These are phyloP conservation scores for Yamadazyma blattariae DNA, from an alignment of 1,139 yeast species.

Conservation along the genomic window DNA sequence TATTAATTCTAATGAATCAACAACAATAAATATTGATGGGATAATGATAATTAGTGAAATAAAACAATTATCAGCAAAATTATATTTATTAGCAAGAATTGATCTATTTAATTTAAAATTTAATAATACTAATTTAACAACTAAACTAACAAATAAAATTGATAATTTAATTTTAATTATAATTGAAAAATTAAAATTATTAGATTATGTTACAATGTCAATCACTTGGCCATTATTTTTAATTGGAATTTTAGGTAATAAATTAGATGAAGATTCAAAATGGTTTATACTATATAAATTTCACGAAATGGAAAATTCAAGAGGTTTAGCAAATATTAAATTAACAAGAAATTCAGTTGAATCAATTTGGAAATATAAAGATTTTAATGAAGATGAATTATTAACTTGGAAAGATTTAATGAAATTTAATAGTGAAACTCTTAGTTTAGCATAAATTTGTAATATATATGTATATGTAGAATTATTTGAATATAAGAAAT, in stretches of 20 bases:
- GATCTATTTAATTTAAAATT: slow-evolving; percentile 16
- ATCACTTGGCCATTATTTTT: slow-evolving; percentile 37
- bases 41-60: slow-evolving; percentile 29
- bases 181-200: slow-evolving; percentile 7
- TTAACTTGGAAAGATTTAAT: slow-evolving; percentile 33
- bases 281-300: slow-evolving; percentile 32
- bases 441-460: slow-evolving; percentile 37
- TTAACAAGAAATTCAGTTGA: slow-evolving; percentile 29
- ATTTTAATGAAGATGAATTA: slow-evolving; percentile 17
- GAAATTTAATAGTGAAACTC: slow-evolving; percentile 26
- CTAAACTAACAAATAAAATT: slow-evolving; percentile 8
- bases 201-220: slow-evolving; percentile 25
- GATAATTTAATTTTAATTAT: slow-evolving; percentile 6
- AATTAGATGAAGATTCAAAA: slow-evolving; percentile 24
- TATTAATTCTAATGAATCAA: not conserved
- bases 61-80: slow-evolving; percentile 27
- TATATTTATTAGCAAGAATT: slow-evolving; percentile 31
- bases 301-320: slow-evolving; percentile 26
- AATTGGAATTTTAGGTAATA: slow-evolving; percentile 28
- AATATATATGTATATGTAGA: too few relatives aligned
- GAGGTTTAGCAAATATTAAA: slow-evolving; percentile 32
- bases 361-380: slow-evolving; percentile 36
- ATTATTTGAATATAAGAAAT: too few relatives aligned
- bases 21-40: slow-evolving; percentile 3
- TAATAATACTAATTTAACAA: not conserved